phyloP scores from a whole-genome alignment of 495 filamentous ascomycete genomes.

The Podospora didyma region DNA sequence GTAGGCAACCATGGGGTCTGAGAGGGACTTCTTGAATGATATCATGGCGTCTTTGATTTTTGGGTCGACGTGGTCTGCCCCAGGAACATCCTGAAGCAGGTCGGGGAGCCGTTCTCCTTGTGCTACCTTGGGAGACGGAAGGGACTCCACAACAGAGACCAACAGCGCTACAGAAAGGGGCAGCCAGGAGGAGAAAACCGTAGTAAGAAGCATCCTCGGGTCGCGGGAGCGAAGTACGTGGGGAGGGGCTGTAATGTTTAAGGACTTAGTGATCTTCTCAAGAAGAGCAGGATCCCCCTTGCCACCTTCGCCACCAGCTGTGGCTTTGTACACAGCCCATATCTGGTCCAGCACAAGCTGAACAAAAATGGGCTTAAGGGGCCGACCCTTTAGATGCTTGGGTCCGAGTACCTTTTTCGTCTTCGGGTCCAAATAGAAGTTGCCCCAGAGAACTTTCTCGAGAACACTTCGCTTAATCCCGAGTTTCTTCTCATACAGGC shows the following conservation, averaged over 20 bases:
- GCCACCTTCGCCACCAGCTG: constrained; percentile 71
- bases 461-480: constrained; percentile 87
- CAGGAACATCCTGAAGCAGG: constrained; percentile 78
- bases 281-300: constrained; percentile 80
- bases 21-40: constrained; percentile 62
- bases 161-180: constrained; percentile 89
- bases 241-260: constrained; percentile 76
- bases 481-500: constrained; percentile 92
- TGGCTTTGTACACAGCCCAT: constrained; percentile 95
- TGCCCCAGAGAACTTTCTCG: constrained; percentile 96
- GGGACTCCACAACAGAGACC: constrained; percentile 87
- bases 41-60: constrained; percentile 73
- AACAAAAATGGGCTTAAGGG: constrained; percentile 95
- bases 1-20: constrained; percentile 84
- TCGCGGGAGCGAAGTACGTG: constrained; percentile 85
- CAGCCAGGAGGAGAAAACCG: constrained; percentile 85
- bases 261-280: constrained; percentile 91
- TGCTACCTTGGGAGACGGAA: constrained; percentile 80
- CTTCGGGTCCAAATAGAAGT: constrained; percentile 95
- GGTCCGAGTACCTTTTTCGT: constrained; percentile 86
- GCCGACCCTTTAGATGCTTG: constrained; percentile 89
- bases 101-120: constrained; percentile 78
- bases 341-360: constrained; percentile 94
- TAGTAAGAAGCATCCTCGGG: constrained; percentile 73
- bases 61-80: constrained; percentile 61